phyloP scores from a whole-genome alignment of 805 yeast genomes.

The Ogataea dorogensis region DNA sequence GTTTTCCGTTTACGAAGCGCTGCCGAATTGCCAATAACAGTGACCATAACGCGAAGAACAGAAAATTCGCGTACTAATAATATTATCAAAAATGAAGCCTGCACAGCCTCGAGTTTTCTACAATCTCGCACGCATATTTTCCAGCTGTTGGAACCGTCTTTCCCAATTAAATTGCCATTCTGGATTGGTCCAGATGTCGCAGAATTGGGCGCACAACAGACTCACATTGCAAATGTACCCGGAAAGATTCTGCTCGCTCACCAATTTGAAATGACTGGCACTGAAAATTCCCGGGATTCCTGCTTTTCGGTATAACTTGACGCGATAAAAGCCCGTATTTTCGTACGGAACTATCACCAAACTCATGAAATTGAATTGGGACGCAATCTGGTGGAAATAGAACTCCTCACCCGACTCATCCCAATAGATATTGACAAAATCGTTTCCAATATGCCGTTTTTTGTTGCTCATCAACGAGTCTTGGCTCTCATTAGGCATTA shows the following conservation, averaged over 20 bases:
- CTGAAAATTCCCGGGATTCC: conserved; percentile 79
- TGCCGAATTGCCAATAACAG: conserved; percentile 18
- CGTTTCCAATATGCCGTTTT: conserved; percentile 85
- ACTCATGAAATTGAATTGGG: conserved; percentile 82
- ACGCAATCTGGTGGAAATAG: conserved; percentile 58
- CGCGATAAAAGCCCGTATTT: conserved; percentile 45
- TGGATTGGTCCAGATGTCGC: conserved; percentile 71
- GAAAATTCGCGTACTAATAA: conserved; percentile 9
- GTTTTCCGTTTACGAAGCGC: conserved; percentile 69
- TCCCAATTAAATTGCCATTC: conserved; percentile 64
- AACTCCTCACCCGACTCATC: conserved; percentile 71
- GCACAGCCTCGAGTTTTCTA: conserved; percentile 8
- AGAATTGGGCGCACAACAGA: conserved; percentile 65
- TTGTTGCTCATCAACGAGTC: conserved; percentile 52
- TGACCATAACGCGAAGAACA: conserved; percentile 12
- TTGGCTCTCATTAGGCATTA: conserved; percentile 61
- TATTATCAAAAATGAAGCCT: conserved; percentile 1
- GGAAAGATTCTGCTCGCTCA: conserved; percentile 59
- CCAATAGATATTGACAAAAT: conserved; percentile 76
- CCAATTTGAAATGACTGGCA: conserved; percentile 69
- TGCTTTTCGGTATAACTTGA: conserved; percentile 59
- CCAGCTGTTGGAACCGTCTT: conserved; percentile 58
- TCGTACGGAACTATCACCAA: conserved; percentile 65
- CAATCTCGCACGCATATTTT: conserved; percentile 18
- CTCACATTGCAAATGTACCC: conserved; percentile 65